Conservation (phyloP, 169 alveolate genomes). For the Cryptosporidium meleagridis region DNA sequence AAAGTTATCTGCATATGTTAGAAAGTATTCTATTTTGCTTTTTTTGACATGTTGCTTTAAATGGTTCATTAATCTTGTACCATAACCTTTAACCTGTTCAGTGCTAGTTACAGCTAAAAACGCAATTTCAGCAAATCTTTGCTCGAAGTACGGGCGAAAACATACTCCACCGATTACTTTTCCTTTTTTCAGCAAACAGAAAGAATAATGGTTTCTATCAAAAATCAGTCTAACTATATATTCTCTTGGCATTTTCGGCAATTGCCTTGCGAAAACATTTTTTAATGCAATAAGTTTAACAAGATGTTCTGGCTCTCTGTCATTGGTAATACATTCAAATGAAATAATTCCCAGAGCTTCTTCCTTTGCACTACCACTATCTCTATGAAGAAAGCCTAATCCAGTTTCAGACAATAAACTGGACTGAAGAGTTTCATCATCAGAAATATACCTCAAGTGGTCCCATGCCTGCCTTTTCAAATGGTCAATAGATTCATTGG, state of each 20-base stretch:
- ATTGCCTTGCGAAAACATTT: constrained; percentile 94
- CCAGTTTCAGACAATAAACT: constrained; percentile 91
- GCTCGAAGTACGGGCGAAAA: constrained; percentile 90
- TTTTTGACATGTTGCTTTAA: constrained; percentile 95
- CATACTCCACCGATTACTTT: constrained; percentile 98
- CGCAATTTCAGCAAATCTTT: constrained; percentile 97
- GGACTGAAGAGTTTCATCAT: constrained; percentile 73
- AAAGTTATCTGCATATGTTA: constrained; percentile 96
- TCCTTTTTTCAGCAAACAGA: constrained; percentile 91
- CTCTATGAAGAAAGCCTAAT: constrained; percentile 90
- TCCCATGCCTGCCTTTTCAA: constrained; percentile 72
- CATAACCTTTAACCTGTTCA: constrained; percentile 98
- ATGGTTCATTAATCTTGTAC: constrained; percentile 98
- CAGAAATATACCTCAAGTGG: constrained; percentile 33
- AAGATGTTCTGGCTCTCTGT: constrained; percentile 89
- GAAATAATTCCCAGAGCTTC: constrained; percentile 90
- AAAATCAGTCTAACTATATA: constrained; percentile 96
- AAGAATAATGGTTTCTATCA: constrained; percentile 96
- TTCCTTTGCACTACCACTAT: constrained; percentile 92
- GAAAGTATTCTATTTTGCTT: constrained; percentile 92
- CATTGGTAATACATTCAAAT: constrained; percentile 92
- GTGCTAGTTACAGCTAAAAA: constrained; percentile 98
- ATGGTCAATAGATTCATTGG: constrained; percentile 18
- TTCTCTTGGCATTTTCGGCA: constrained; percentile 99
- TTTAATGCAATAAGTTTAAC: constrained; percentile 91